Percentiles rank a stretch among this genome's conserved stretches.
Conservation (phyloP, 2,329 filamentous ascomycete genomes). For the Cytospora piceae region DNA sequence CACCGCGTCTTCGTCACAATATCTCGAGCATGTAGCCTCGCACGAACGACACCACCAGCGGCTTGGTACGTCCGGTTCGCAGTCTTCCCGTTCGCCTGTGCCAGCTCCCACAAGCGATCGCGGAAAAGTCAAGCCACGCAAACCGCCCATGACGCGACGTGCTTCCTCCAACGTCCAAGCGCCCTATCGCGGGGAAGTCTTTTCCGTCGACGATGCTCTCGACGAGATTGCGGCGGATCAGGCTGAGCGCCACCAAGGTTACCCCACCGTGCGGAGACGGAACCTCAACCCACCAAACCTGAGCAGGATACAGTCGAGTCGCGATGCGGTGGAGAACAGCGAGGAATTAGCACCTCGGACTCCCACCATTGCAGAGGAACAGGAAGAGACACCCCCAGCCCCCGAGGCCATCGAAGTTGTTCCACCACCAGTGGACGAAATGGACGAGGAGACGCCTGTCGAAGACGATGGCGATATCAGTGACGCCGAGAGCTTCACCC, state of each 20-base stretch:
- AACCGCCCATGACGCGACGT: conserved; percentile 73
- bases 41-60: conserved; percentile 47
- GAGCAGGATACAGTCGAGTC: conserved; percentile 37
- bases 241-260: conserved; percentile 50
- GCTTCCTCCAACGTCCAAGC: conserved; percentile 71
- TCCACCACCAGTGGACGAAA: conserved; percentile 40
- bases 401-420: conserved; percentile 23
- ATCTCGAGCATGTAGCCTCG: conserved; percentile 29
- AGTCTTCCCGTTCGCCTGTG: conserved; percentile 47
- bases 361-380: conserved; percentile 28
- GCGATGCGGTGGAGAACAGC: conserved; percentile 34
- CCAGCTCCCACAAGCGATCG: conserved; percentile 51
- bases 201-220: conserved; percentile 87
- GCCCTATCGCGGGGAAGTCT: conserved; percentile 81
- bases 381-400: conserved; percentile 24
- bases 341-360: conserved; percentile 28
- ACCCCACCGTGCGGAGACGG: conserved; percentile 46
- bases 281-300: conserved; percentile 40
- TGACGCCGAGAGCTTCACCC: conserved; percentile 95
- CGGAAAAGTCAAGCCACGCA: conserved; percentile 62
- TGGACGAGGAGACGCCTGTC: conserved; percentile 43
- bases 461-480: conserved; percentile 75
- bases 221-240: conserved; percentile 77
- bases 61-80: conserved; percentile 43
- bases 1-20: conserved; percentile 30